Conservation (phyloP, 257 asterid genomes). For the Anisodus acutangulus region DNA sequence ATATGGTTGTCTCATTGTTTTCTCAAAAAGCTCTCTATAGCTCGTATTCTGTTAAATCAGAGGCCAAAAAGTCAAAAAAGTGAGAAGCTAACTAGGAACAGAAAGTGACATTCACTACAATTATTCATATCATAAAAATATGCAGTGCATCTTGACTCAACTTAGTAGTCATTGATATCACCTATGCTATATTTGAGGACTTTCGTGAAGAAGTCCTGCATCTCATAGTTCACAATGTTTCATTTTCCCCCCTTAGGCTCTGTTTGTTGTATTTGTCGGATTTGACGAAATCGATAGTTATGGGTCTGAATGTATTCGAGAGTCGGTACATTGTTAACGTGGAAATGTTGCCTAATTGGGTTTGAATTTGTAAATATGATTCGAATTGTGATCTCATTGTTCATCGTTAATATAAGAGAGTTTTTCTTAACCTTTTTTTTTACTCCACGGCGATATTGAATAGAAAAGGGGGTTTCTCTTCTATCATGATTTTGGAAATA, state of each 20-base stretch:
- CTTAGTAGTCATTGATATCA: not conserved
- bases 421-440: too few relatives aligned
- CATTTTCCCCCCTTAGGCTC: not conserved
- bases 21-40: not conserved
- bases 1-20: not conserved
- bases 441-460: too few relatives aligned
- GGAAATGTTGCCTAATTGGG: too few relatives aligned
- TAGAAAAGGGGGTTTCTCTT: too few relatives aligned
- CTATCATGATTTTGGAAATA: too few relatives aligned
- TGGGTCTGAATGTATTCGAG: too few relatives aligned
- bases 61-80: not conserved
- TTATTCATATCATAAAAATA: not conserved
- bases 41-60: not conserved
- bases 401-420: too few relatives aligned
- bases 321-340: too few relatives aligned
- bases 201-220: not conserved
- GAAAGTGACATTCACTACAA: not conserved
- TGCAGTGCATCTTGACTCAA: constrained; percentile 9
- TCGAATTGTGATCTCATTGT: too few relatives aligned
- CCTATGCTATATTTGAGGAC: not conserved
- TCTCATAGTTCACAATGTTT: not conserved
- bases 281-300: too few relatives aligned
- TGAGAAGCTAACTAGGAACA: not conserved
- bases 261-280: not conserved
- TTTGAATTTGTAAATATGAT: too few relatives aligned